A percentile compares a stretch with the other conserved stretches of the same genome.
Conservation (phyloP, 192 early-diverging fungal genomes). For the Lobosporangium transversale region DNA sequence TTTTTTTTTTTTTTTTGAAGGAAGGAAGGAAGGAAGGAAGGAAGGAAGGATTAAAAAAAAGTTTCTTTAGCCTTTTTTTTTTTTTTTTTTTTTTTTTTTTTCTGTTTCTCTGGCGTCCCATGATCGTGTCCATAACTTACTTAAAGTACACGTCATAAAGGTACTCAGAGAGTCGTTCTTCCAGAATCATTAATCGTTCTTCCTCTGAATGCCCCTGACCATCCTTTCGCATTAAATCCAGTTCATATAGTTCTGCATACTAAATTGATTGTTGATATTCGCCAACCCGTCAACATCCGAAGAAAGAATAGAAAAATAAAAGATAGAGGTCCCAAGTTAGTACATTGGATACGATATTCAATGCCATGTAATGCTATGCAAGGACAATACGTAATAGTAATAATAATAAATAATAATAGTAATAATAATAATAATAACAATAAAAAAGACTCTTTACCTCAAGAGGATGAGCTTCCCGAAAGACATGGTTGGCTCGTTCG, state of each 20-base stretch:
- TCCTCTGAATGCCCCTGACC: conserved; percentile 39
- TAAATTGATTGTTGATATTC: neutral
- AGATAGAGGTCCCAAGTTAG: no score
- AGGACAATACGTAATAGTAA: neutral
- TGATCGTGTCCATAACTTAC: conserved; percentile 10
- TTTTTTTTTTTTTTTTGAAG: no score
- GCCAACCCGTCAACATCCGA: neutral
- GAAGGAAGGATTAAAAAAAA: no score
- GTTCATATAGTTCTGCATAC: conserved; percentile 57
- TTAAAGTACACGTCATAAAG: conserved; percentile 63
- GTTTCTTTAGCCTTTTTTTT: no score
- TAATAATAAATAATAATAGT: neutral
- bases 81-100: no score
- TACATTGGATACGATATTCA: no score
- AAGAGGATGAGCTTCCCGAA: conserved; percentile 19
- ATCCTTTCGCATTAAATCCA: conserved; percentile 55
- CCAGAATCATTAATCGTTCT: conserved; percentile 50
- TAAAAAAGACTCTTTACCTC: conserved; percentile 33
- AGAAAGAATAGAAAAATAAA: conserved; percentile 14
- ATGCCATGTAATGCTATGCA: no score
- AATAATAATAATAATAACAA: neutral
- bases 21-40: no score
- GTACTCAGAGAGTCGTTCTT: conserved; percentile 57
- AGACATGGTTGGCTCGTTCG: conserved; percentile 27
- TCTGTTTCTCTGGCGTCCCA: neutral